Evolutionary conservation across 1,139 yeast genomes (phyloP).

Genomic region (Geotrichum histeridarum): DNA sequence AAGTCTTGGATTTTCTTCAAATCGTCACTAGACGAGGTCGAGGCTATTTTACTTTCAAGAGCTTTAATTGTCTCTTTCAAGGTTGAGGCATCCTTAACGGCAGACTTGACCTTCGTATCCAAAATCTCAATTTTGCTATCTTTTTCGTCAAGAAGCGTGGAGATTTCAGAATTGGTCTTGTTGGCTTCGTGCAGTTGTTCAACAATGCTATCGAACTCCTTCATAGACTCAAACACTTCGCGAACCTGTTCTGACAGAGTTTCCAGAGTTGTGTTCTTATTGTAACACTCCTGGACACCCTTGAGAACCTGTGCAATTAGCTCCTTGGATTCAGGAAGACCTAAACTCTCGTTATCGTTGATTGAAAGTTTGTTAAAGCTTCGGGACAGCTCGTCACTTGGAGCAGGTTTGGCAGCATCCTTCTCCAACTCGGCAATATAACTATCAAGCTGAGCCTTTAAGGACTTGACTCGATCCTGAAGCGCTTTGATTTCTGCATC

Average conservation of each 20-base stretch:
- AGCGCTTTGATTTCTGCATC: slow-evolving; percentile 10
- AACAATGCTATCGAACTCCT: slow-evolving; percentile 8
- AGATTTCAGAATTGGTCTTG: slow-evolving; percentile 2
- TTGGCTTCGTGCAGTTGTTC: slow-evolving; percentile 11
- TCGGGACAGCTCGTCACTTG: neutral
- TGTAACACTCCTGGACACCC: slow-evolving; percentile 6
- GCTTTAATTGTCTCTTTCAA: neutral
- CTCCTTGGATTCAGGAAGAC: neutral
- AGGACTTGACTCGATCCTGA: slow-evolving; percentile 13
- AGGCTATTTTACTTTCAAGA: neutral
- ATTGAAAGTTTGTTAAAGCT: neutral
- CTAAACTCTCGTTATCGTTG: neutral
- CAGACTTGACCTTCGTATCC: neutral
- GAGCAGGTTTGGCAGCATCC: neutral
- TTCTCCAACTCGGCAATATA: slow-evolving; percentile 4
- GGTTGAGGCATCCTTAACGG: neutral
- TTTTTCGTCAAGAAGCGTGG: slow-evolving; percentile 10
- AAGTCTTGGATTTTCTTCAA: neutral
- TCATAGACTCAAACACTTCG: slow-evolving; percentile 8
- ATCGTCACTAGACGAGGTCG: neutral
- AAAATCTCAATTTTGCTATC: slow-evolving; percentile 4
- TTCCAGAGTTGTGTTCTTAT: slow-evolving; percentile 6
- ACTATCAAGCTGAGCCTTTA: slow-evolving; percentile 6
- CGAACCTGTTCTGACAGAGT: slow-evolving; percentile 7
- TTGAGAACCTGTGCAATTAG: slow-evolving; percentile 4